Evolutionary conservation across 1,284 basidiomycete species (phyloP), one percentile per base, ranked within the genome.

Genomic region (Pterulicium gracile): DNA sequence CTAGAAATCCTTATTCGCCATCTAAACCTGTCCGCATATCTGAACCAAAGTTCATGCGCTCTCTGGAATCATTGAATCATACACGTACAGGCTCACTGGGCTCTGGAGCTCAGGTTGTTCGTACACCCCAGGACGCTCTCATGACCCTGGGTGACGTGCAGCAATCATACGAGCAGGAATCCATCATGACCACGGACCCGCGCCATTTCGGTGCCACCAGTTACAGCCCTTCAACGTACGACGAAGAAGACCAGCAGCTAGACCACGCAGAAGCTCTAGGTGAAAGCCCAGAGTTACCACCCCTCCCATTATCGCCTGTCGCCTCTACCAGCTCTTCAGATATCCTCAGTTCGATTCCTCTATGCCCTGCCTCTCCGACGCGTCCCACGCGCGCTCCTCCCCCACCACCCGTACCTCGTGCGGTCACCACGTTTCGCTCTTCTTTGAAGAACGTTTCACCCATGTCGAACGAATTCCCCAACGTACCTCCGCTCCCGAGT

Each of bases 121-220:
- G 79, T 50, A 88, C 85, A 0, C 83, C 85, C 2, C 77, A 81
- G 50, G 85, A 88, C 45, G 85, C 84, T 23, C 65, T 88, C 20
- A 56, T 66, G 35, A n/a, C 10, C 27, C 10, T 10, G 27, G 27
- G n/a, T 10, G 27, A 32, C 27, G 27, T 32, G 7, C 27, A 32
- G 10, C 10, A n/a, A 7, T 10, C 10, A n/a, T 32, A 32, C n/a
- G 10, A 32, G n/a, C 27, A 32, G 27, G 27, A 32, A n/a, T 10
- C 7, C n/a, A 32, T n/a, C 27, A 32, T 32, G 7, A n/a, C 27
- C n/a, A n/a, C n/a, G n/a, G n/a, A n/a, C n/a, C n/a, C n/a, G n/a
- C n/a, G n/a, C n/a, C n/a, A n/a, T n/a, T n/a, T n/a, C n/a, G n/a
- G n/a, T n/a, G n/a, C n/a, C n/a, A n/a, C n/a, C n/a, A n/a, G n/a